phyloP scores from a whole-genome alignment of 768 basidiomycete genomes.

The Leucocoprinus sp. region DNA sequence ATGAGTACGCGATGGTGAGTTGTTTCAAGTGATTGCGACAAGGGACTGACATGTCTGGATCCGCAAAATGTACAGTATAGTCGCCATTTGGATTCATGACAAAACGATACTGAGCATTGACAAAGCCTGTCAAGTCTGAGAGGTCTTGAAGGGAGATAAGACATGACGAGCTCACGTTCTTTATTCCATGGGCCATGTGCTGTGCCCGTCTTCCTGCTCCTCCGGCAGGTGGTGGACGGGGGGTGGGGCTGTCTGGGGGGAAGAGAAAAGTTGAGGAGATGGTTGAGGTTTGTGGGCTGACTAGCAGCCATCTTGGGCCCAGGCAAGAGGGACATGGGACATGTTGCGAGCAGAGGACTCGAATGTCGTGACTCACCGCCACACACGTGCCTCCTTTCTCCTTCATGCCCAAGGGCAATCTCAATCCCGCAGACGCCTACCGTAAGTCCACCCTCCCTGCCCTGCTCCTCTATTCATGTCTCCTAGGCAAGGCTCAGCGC shows the following conservation, averaged over 20 bases:
- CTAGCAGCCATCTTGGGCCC: conserved; percentile 59
- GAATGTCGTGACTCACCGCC: conserved; percentile 32
- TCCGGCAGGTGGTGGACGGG: conserved; percentile 51
- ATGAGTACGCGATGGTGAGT: conserved; percentile 12
- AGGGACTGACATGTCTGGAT: conserved; percentile 84
- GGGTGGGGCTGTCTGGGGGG: conserved; percentile 76
- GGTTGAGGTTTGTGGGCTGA: conserved; percentile 58
- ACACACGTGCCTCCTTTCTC: conserved; percentile 19
- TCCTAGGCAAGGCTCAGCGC: conserved; percentile 78
- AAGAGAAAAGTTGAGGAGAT: conserved; percentile 90
- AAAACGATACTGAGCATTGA: conserved; percentile 95
- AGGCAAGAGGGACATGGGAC: conserved; percentile 31
- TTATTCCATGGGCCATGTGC: conserved; percentile 76
- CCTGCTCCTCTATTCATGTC: conserved; percentile 6
- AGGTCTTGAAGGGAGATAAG: conserved; percentile 16
- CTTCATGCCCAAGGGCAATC: conserved; percentile 75
- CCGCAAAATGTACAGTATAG: conserved; percentile 93
- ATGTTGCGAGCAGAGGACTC: conserved; percentile 7
- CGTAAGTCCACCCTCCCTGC: conserved; percentile 42
- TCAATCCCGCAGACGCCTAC: conserved; percentile 92
- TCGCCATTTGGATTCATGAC: conserved; percentile 88
- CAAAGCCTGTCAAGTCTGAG: conserved; percentile 53
- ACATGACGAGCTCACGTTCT: conserved; percentile 62
- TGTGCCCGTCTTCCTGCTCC: conserved; percentile 62
- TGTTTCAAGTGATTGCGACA: not conserved